Evolutionary conservation across 306 rosid genomes (phyloP), one percentile per base, ranked within the genome.

Genomic region (Trifolium dubium): DNA sequence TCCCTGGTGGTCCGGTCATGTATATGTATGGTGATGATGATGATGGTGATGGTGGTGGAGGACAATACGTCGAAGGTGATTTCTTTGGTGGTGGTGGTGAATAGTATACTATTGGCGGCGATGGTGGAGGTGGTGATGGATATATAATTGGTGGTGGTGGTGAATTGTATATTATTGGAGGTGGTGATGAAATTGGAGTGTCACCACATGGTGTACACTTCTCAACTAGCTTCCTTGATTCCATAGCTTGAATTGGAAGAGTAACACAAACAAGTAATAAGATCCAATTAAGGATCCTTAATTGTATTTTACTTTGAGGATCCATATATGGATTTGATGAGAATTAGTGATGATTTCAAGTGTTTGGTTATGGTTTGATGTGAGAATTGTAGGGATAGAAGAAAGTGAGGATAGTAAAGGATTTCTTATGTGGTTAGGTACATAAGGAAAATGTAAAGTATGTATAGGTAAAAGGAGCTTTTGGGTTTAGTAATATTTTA

Each of bases 41-140:
- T 8, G 80, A 56, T 1, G 86, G 87, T 8, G 80, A 56, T 1
- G 86, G 87, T 31, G 87, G 84, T 4, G 87, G 85, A 6, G 85
- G 87, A 32, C 83, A 84, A 50, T 84, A 31, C 0, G 3, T 2
- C 0, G 85, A 64, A 9, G 85, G 82, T 3, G 82, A 18, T 58
- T 84, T 84, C 78, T 84, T 84, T 2, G 86, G 86, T 6, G 86
- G 86, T 6, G 83, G 74, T 0, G 86, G 84, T 0, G 85, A 79
- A 0, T 59, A 53, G 18, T 41, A 40, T 0, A 59, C 14, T 12
- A 65, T 10, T 1, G 82, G 75, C 0, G 85, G 69, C 0, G 85
- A 69, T 0, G 86, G 83, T 5, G 83, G 86, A 1, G 82, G 66
- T 0, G 86, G 86, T 2, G 86, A 76, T 0, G 60, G 73, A 11